Conservation (phyloP, 2,329 filamentous ascomycete species). For the Sphaerulina musiva region DNA sequence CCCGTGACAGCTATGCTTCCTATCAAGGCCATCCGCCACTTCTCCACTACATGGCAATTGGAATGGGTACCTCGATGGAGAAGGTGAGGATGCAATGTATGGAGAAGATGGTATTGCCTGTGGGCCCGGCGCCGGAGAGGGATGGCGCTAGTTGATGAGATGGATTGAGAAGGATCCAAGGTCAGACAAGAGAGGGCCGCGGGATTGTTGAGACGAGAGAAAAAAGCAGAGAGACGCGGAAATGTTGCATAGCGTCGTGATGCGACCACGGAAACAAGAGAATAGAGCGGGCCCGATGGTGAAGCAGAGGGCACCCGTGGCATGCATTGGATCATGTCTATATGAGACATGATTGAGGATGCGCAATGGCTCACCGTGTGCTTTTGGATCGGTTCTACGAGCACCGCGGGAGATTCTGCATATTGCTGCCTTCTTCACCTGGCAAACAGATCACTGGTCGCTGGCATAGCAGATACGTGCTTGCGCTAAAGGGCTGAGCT, state of each 20-base stretch:
- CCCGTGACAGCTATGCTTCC: conserved; percentile 83
- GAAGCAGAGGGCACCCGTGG: not conserved
- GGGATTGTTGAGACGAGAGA: too few species aligned
- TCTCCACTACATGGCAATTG: conserved; percentile 81
- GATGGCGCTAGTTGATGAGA: conserved; percentile 6
- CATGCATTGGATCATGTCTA: not conserved
- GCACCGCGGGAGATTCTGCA: not conserved
- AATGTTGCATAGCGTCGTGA: too few species aligned
- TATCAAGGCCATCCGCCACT: conserved; percentile 86
- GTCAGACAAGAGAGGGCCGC: not conserved
- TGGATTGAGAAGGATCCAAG: not conserved
- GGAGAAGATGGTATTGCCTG: conserved; percentile 63
- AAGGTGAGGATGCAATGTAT: conserved; percentile 75
- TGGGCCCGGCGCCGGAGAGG: conserved; percentile 36
- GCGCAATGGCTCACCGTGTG: not conserved
- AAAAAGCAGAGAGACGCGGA: too few species aligned
- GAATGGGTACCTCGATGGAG: conserved; percentile 72
- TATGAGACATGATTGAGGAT: not conserved
- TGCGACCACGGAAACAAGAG: too few species aligned
- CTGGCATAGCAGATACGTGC: too few species aligned
- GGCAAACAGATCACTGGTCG: too few species aligned
- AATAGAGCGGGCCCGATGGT: too few species aligned
- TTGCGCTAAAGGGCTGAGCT: too few species aligned
- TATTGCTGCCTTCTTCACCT: not conserved
- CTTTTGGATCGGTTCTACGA: not conserved